These are phyloP conservation scores for Aristolochia fimbriata DNA, from an alignment of 164 flowering plant genomes.

Conservation along the genomic window DNA sequence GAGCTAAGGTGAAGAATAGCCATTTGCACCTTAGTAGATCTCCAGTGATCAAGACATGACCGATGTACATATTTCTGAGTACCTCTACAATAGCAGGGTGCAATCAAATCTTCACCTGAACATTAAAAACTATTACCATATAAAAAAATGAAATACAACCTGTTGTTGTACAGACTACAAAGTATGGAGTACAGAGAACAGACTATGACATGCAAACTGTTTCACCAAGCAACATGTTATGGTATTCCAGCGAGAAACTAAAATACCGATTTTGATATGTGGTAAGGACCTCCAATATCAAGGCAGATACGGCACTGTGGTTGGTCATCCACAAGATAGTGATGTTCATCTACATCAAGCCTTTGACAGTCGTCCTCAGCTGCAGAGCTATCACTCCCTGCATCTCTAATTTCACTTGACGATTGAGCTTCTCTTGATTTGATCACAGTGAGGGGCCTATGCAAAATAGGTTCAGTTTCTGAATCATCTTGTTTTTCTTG, in stretches of 20 bases:
- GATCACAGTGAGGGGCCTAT: constrained; percentile 16
- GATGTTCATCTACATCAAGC: constrained; percentile 41
- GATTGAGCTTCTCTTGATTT: constrained; percentile 34
- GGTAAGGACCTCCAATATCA: constrained; percentile 62
- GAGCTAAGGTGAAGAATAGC: background rate
- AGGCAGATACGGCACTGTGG: constrained; percentile 96
- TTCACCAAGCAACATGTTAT: background rate
- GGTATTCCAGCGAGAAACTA: constrained; percentile 4
- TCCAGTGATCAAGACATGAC: constrained; percentile 97
- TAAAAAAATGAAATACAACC: constrained; percentile 1
- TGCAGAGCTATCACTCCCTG: constrained; percentile 24
- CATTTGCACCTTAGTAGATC: constrained; percentile 81
- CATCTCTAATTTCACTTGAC: constrained; percentile 56
- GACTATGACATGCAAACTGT: background rate
- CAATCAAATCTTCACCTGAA: constrained; percentile 83
- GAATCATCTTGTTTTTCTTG: constrained; percentile 30
- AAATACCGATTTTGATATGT: constrained; percentile 5
- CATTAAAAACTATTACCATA: constrained; percentile 4
- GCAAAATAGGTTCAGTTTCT: constrained; percentile 69
- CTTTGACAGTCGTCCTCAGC: constrained; percentile 20
- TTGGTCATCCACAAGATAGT: constrained; percentile 51
- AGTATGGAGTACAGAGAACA: background rate
- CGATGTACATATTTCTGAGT: constrained; percentile 95
- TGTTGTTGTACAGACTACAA: too few relatives aligned
- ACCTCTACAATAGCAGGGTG: constrained; percentile 95